A percentile compares a stretch with the other conserved stretches of the same genome.
Evolutionary conservation across 306 rosid genomes (phyloP).

Genomic region (Glycyrrhiza uralensis): DNA sequence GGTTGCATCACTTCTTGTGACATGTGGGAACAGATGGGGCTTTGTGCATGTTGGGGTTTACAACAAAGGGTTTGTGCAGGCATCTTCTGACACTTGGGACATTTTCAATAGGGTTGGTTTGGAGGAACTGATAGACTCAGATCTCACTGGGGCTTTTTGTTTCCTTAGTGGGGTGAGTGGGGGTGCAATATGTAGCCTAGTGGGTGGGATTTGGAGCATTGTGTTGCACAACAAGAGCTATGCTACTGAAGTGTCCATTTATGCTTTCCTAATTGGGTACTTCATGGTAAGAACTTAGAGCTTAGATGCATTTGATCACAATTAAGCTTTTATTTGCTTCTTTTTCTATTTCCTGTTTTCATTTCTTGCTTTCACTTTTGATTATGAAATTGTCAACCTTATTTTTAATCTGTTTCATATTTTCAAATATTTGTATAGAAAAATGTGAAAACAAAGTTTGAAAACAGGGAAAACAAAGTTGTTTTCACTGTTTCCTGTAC

Average conservation of each 20-base stretch:
- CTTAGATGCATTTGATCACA: neutral
- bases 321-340: no score
- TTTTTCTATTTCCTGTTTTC: no score
- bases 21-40: conserved; percentile 65
- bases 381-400: no score
- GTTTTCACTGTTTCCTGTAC: no score
- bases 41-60: conserved; percentile 58
- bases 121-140: conserved; percentile 43
- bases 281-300: conserved; percentile 51
- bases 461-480: no score
- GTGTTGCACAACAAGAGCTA: conserved; percentile 49
- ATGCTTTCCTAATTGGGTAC: conserved; percentile 63
- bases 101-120: conserved; percentile 39
- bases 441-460: no score
- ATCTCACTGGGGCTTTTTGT: conserved; percentile 68
- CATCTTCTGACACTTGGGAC: conserved; percentile 54
- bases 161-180: conserved; percentile 54
- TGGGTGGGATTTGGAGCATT: conserved; percentile 57
- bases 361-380: no score
- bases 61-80: conserved; percentile 58
- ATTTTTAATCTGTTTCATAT: no score
- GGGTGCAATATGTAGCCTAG: conserved; percentile 56
- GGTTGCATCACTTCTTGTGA: conserved; percentile 45
- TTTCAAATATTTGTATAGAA: no score
- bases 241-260: conserved; percentile 45